Conservation (phyloP, 768 basidiomycete genomes). For the Pleurotus citrinopileatus region DNA sequence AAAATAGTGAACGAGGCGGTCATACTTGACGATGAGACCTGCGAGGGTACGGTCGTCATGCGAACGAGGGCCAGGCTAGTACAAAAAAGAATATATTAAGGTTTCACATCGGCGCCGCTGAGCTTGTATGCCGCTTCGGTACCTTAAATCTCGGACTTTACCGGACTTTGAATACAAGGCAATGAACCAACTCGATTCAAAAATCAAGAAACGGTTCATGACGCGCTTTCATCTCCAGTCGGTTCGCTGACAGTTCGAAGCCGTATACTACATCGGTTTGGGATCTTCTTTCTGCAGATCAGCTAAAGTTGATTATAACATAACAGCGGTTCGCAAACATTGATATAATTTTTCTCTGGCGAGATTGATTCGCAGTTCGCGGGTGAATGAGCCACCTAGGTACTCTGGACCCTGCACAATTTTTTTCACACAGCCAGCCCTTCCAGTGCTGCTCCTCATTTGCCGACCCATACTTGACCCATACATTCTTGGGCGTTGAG, state of each 20-base stretch:
- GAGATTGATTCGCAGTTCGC: neutral
- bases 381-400: neutral
- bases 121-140: neutral
- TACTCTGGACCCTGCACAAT: neutral
- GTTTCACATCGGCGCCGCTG: constrained; percentile 7
- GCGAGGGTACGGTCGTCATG: neutral
- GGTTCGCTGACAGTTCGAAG: neutral
- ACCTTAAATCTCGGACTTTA: constrained; percentile 6
- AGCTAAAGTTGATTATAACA: neutral
- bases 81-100: constrained; percentile 10
- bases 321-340: too few relatives aligned
- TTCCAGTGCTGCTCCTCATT: constrained; percentile 9
- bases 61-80: constrained; percentile 7
- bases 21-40: constrained; percentile 7
- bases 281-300: neutral
- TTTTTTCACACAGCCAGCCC: constrained; percentile 10
- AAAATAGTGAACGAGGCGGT: neutral
- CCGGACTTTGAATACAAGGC: constrained; percentile 9
- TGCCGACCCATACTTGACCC: too few relatives aligned
- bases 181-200: constrained; percentile 5
- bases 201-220: constrained; percentile 1
- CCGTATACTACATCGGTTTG: neutral
- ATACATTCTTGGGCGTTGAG: too few relatives aligned
- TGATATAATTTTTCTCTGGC: neutral
- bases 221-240: constrained; percentile 1